Evolutionary conservation across 768 basidiomycete genomes (phyloP).

Genomic region (Psilocybe tampanensis): DNA sequence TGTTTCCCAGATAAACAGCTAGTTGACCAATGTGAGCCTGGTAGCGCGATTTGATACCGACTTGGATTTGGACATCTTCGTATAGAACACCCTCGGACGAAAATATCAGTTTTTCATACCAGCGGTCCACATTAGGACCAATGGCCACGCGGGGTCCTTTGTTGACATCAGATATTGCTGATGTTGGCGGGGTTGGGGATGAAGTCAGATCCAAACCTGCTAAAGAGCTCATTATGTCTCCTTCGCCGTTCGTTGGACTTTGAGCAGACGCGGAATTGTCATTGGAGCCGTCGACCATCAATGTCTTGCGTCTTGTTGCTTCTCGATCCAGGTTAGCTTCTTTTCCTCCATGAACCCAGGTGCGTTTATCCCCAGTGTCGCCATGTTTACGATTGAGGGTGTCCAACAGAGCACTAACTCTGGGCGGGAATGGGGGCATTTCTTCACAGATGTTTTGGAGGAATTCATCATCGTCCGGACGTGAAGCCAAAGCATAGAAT

Average conservation of each 20-base stretch:
- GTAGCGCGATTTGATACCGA: constrained; percentile 95
- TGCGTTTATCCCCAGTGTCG: constrained; percentile 93
- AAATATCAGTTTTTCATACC: constrained; percentile 86
- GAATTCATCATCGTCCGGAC: constrained; percentile 89
- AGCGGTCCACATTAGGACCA: constrained; percentile 80
- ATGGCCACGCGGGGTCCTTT: constrained; percentile 59
- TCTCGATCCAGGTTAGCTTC: constrained; percentile 85
- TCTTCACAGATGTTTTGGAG: constrained; percentile 96
- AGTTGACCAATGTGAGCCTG: constrained; percentile 94
- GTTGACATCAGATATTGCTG: constrained; percentile 23
- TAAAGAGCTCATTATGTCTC: constrained; percentile 71
- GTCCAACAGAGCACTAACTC: constrained; percentile 87
- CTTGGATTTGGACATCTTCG: constrained; percentile 94
- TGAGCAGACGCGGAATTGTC: constrained; percentile 38
- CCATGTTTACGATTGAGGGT: constrained; percentile 88
- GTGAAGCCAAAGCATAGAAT: constrained; percentile 84
- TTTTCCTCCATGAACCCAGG: constrained; percentile 95
- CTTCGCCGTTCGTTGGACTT: constrained; percentile 19
- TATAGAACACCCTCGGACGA: constrained; percentile 87
- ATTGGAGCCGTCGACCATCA: constrained; percentile 36
- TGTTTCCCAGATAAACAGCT: constrained; percentile 96
- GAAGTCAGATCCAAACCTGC: constrained; percentile 69
- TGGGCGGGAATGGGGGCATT: constrained; percentile 98
- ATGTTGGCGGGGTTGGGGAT: constrained; percentile 19
- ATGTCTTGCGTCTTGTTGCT: constrained; percentile 53